Evolutionary conservation across 2,329 filamentous ascomycete genomes (phyloP).

Genomic region (Monilinia fructigena): DNA sequence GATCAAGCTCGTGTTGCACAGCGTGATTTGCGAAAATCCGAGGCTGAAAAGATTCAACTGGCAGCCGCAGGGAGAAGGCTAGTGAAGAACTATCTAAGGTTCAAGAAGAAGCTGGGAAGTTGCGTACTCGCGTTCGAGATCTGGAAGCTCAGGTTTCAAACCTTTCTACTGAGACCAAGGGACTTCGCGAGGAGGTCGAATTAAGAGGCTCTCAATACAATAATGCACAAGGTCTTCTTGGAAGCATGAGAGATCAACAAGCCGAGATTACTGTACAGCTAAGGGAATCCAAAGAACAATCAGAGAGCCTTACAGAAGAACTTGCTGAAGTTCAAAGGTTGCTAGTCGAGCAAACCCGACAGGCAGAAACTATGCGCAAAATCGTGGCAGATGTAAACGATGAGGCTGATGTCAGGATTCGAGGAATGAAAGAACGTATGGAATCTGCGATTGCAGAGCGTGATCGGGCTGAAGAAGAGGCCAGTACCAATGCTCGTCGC

Average conservation of each 20-base stretch:
- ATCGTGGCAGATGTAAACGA: constrained; percentile 84
- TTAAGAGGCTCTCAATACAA: constrained; percentile 83
- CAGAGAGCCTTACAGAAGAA: constrained; percentile 88
- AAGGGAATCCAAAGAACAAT: constrained; percentile 80
- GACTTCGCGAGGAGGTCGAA: constrained; percentile 74
- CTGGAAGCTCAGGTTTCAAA: constrained; percentile 73
- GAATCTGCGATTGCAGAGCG: constrained; percentile 91
- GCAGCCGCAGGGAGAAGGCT: constrained; percentile 69
- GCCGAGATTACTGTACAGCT: constrained; percentile 86
- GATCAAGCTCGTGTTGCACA: constrained; percentile 73
- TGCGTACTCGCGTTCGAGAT: constrained; percentile 61
- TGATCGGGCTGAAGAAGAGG: constrained; percentile 88
- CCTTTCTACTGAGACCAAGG: constrained; percentile 64
- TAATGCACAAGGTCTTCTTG: constrained; percentile 80
- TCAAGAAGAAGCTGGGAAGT: constrained; percentile 69
- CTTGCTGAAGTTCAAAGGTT: constrained; percentile 83
- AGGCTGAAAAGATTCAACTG: constrained; percentile 77
- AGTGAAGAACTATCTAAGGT: constrained; percentile 67
- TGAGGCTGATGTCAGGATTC: constrained; percentile 74
- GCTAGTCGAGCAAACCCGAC: constrained; percentile 81
- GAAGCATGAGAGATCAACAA: constrained; percentile 90
- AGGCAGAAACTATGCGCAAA: constrained; percentile 91
- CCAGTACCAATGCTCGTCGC: constrained; percentile 71
- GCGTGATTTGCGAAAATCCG: constrained; percentile 73
- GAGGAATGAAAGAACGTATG: constrained; percentile 85